phyloP scores from a whole-genome alignment of 2,329 filamentous ascomycete genomes.

The Colletotrichum musicola region DNA sequence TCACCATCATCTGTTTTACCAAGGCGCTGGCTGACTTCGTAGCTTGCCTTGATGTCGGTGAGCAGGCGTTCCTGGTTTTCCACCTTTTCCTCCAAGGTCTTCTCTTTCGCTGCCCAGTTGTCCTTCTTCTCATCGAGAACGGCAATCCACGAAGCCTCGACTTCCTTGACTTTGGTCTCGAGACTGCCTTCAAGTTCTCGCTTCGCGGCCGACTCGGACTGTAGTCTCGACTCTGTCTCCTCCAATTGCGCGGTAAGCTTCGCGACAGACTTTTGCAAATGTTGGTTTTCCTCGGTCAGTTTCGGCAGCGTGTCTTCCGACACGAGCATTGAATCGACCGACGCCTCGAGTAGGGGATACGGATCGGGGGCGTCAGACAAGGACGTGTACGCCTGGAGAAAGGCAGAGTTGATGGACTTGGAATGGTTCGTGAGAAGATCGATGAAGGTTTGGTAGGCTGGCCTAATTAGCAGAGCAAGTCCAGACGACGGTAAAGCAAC shows the following conservation, averaged over 20 bases:
- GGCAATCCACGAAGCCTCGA: constrained; percentile 90
- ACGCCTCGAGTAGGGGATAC: constrained; percentile 95
- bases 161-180: constrained; percentile 86
- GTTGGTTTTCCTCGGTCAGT: constrained; percentile 87
- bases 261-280: constrained; percentile 83
- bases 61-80: constrained; percentile 93
- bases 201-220: constrained; percentile 79
- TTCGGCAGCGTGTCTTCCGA: constrained; percentile 94
- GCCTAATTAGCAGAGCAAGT: not conserved
- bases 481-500: not conserved
- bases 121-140: constrained; percentile 93
- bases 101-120: constrained; percentile 97
- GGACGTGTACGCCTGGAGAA: constrained; percentile 91
- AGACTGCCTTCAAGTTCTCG: constrained; percentile 82
- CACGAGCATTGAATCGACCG: constrained; percentile 91
- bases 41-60: constrained; percentile 96
- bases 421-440: constrained; percentile 96
- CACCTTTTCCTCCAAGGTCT: constrained; percentile 89
- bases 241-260: constrained; percentile 85
- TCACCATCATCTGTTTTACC: constrained; percentile 77
- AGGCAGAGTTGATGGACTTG: constrained; percentile 92
- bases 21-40: constrained; percentile 93
- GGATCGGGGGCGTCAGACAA: constrained; percentile 96
- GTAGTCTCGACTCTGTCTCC: constrained; percentile 82
- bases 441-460: constrained; percentile 97